Percentiles rank a stretch among this genome's conserved stretches.
phyloP scores from a whole-genome alignment of 805 yeast genomes.

The Monosporozyma siamensis region DNA sequence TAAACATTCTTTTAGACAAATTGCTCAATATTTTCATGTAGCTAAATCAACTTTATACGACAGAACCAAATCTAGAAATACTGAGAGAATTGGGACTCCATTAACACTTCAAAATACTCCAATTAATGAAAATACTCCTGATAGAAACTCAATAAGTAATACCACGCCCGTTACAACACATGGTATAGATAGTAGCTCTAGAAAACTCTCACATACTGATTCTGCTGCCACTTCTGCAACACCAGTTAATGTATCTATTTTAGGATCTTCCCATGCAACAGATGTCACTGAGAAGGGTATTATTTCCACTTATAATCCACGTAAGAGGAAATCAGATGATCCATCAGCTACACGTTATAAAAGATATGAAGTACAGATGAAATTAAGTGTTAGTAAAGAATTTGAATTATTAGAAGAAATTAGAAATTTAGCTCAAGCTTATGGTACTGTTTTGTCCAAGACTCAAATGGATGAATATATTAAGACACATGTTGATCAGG shows the following conservation, averaged over 20 bases:
- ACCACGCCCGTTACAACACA: too few species aligned
- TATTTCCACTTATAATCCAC: too few species aligned
- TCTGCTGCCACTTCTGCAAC: too few species aligned
- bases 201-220: too few species aligned
- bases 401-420: constrained; percentile 11
- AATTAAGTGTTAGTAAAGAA: constrained; percentile 16
- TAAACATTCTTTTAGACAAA: constrained; percentile 20
- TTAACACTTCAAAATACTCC: too few species aligned
- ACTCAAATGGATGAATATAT: constrained; percentile 12
- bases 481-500: constrained; percentile 8
- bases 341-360: constrained; percentile 4
- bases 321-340: neutral
- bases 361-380: constrained; percentile 21
- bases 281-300: too few species aligned
- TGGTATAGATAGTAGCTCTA: too few species aligned
- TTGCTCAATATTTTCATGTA: constrained; percentile 19
- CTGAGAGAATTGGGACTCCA: too few species aligned
- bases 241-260: too few species aligned
- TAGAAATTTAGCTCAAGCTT: constrained; percentile 11
- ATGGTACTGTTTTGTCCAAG: constrained; percentile 16
- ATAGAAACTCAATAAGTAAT: too few species aligned
- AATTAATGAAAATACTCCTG: too few species aligned
- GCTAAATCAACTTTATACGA: constrained; percentile 24
- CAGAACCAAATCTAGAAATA: constrained; percentile 5
- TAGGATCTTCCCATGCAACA: too few species aligned